A percentile compares a stretch with the other conserved stretches of the same genome.
Conservation (phyloP, 495 filamentous ascomycete species). For the Penicillium diatomitis region DNA sequence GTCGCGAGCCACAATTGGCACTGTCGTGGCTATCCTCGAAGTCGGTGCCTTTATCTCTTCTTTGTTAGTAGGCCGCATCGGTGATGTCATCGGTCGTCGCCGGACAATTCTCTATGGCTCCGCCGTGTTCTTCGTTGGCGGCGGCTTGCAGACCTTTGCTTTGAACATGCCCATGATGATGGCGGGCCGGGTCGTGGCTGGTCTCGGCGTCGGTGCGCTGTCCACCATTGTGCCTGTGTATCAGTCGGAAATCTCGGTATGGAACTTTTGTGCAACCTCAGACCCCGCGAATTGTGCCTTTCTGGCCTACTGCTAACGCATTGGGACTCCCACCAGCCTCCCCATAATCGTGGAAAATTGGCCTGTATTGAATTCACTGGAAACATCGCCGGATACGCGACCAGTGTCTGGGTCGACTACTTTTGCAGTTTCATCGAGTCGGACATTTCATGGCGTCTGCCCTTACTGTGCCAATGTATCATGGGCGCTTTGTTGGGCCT, state of each 20-base stretch:
- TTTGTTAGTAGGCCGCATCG: conserved; percentile 76
- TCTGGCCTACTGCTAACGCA: conserved; percentile 4
- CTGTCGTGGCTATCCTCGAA: conserved; percentile 94
- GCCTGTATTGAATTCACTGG: conserved; percentile 98
- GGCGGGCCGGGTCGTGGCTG: conserved; percentile 80
- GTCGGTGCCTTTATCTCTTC: conserved; percentile 89
- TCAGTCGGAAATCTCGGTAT: conserved; percentile 79
- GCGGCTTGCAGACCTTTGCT: conserved; percentile 75
- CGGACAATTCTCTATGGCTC: conserved; percentile 93
- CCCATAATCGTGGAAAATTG: conserved; percentile 89
- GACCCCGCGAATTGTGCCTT: background rate
- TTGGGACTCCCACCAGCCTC: conserved; percentile 42
- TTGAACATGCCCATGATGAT: conserved; percentile 86
- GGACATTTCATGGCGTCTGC: conserved; percentile 83
- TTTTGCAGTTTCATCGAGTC: conserved; percentile 84
- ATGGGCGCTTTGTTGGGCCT: conserved; percentile 80
- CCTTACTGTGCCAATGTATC: conserved; percentile 83
- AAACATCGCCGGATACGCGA: conserved; percentile 90
- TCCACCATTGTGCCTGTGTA: conserved; percentile 98
- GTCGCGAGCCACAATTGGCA: conserved; percentile 73
- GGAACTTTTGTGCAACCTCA: background rate
- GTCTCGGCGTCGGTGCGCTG: conserved; percentile 85
- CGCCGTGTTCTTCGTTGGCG: conserved; percentile 82
- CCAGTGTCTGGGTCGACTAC: conserved; percentile 98
- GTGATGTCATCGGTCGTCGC: conserved; percentile 83